phyloP scores from a whole-genome alignment of 2,329 filamentous ascomycete species.

The Cadophora sp. region DNA sequence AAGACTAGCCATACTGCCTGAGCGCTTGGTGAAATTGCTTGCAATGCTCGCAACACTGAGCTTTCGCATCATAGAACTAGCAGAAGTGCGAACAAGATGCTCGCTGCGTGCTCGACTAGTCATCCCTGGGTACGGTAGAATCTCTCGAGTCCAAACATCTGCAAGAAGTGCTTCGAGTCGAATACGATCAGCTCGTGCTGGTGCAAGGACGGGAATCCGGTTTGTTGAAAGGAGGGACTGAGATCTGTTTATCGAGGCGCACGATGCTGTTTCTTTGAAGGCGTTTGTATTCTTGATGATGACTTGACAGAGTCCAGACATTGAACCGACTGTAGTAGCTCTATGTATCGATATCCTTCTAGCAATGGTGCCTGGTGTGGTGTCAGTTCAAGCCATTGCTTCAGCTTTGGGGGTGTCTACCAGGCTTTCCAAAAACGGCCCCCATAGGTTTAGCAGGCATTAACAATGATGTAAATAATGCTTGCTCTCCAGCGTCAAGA shows the following conservation, averaged over 20 bases:
- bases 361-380: conserved; percentile 60
- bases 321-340: conserved; percentile 75
- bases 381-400: conserved; percentile 18
- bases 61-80: conserved; percentile 86
- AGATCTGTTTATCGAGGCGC: conserved; percentile 71
- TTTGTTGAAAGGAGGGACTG: conserved; percentile 79
- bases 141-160: conserved; percentile 85
- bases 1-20: conserved; percentile 47
- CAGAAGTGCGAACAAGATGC: conserved; percentile 76
- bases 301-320: conserved; percentile 73
- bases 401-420: conserved; percentile 47
- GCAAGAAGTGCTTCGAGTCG: conserved; percentile 76
- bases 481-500: conserved; percentile 52
- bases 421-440: conserved; percentile 75
- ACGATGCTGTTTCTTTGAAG: conserved; percentile 59
- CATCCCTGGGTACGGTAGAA: conserved; percentile 85
- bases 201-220: conserved; percentile 73
- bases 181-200: conserved; percentile 76
- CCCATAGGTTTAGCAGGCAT: conserved; percentile 78
- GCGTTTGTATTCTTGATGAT: conserved; percentile 86
- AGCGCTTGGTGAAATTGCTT: conserved; percentile 76
- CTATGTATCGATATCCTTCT: conserved; percentile 80
- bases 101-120: conserved; percentile 68
- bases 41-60: conserved; percentile 83
- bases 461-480: conserved; percentile 67